phyloP scores from a whole-genome alignment of 2,329 filamentous ascomycete genomes.

The Arthrobotrys sinensis region DNA sequence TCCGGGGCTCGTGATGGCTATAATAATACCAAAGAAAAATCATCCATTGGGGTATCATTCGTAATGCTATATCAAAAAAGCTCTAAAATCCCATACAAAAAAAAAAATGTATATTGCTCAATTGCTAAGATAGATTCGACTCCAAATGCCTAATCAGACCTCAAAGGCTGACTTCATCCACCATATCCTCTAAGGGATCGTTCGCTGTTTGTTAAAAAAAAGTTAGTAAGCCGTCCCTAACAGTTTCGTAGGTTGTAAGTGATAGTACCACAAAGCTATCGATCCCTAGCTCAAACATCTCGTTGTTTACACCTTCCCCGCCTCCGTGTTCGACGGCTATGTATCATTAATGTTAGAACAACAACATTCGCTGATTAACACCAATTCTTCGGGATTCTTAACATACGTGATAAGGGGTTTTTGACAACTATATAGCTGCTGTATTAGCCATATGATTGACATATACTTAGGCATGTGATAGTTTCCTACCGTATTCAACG shows the following conservation, averaged over 20 bases:
- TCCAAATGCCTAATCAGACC: not conserved
- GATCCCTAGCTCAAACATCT: conserved; percentile 79
- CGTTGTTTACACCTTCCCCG: conserved; percentile 79
- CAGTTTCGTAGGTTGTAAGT: not conserved
- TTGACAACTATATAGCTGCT: conserved; percentile 75
- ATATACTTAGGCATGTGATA: conserved; percentile 6
- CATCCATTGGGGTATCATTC: conserved; percentile 50
- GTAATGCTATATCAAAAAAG: conserved; percentile 31
- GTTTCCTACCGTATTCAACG: conserved; percentile 85
- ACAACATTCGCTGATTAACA: not conserved
- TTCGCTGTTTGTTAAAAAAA: conserved; percentile 20
- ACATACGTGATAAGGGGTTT: conserved; percentile 75
- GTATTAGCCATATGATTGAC: conserved; percentile 23
- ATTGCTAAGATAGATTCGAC: conserved; percentile 1
- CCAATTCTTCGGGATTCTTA: not conserved
- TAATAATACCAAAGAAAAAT: not conserved
- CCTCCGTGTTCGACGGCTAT: conserved; percentile 77
- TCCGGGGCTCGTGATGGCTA: not conserved
- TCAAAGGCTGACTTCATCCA: not conserved
- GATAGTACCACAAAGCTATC: conserved; percentile 80
- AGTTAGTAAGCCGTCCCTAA: not conserved
- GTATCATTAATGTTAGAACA: conserved; percentile 34
- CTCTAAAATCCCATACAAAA: conserved; percentile 5
- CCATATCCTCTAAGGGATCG: conserved; percentile 19
- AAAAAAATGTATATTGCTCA: not conserved